phyloP scores from a whole-genome alignment of 2,329 filamentous ascomycete species.

The Ceratocystis papillata region DNA sequence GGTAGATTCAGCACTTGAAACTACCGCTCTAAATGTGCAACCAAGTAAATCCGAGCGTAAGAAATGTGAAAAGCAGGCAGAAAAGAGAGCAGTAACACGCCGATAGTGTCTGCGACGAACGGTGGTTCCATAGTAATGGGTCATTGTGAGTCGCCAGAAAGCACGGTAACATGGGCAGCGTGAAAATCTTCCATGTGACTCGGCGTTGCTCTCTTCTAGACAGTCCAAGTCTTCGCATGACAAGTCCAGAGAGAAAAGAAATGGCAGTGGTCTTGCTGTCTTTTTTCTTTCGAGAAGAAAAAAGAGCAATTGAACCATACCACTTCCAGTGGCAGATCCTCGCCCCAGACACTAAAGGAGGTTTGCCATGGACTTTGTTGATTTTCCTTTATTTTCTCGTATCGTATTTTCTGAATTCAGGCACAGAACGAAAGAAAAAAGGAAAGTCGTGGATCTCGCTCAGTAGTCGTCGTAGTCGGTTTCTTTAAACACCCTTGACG shows the following conservation, averaged over 20 bases:
- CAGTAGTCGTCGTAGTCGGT: constrained; percentile 25
- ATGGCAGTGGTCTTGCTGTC: not conserved
- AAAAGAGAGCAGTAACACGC: constrained; percentile 9
- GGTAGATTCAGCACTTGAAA: constrained; percentile 22
- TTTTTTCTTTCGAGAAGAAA: not conserved
- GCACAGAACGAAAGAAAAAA: not conserved
- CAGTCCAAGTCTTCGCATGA: not conserved
- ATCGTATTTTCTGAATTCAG: not conserved
- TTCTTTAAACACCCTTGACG: constrained; percentile 70
- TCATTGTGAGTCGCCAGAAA: not conserved
- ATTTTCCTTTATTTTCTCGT: not conserved
- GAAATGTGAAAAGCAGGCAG: constrained; percentile 6
- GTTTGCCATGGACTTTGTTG: not conserved
- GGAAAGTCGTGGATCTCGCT: constrained; percentile 11
- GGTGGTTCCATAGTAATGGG: not conserved
- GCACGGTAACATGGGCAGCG: constrained; percentile 7
- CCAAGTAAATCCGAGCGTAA: constrained; percentile 11
- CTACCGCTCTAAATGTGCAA: constrained; percentile 12
- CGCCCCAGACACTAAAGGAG: constrained; percentile 4
- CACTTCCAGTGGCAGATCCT: no score
- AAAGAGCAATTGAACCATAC: no score
- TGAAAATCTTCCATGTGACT: not conserved
- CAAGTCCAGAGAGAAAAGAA: not conserved
- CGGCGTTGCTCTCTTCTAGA: not conserved
- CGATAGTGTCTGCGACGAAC: constrained; percentile 3